phyloP scores from a whole-genome alignment of 2,329 filamentous ascomycete genomes.

The Amauroascus verrucosus region DNA sequence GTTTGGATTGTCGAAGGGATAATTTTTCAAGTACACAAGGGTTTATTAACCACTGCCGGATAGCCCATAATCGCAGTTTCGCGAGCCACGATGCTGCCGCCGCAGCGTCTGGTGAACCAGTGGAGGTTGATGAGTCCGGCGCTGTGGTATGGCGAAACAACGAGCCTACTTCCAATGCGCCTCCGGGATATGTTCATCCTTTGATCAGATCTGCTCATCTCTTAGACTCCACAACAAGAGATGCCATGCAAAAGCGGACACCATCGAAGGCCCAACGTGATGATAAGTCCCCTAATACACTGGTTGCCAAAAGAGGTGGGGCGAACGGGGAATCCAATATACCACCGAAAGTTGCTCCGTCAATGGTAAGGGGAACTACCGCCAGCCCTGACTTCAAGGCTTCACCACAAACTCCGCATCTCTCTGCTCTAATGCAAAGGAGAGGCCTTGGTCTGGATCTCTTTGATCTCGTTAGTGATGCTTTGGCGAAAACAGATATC shows the following conservation, averaged over 20 bases:
- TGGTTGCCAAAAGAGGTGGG: constrained; percentile 11
- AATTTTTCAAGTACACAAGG: constrained; percentile 95
- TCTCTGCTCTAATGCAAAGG: constrained; percentile 55
- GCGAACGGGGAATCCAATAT: neutral
- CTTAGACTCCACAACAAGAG: constrained; percentile 19
- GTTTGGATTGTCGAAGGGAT: constrained; percentile 74
- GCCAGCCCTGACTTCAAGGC: constrained; percentile 39
- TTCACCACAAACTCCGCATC: constrained; percentile 52
- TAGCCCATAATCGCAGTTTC: constrained; percentile 85
- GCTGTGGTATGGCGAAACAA: constrained; percentile 35
- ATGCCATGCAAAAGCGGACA: constrained; percentile 18
- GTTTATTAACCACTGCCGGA: constrained; percentile 98
- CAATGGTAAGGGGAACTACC: neutral
- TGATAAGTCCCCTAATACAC: constrained; percentile 9
- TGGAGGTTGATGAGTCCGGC: constrained; percentile 57
- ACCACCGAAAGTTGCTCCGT: neutral
- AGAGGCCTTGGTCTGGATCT: constrained; percentile 54
- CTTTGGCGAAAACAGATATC: constrained; percentile 36
- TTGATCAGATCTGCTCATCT: constrained; percentile 49
- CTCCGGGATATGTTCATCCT: constrained; percentile 51
- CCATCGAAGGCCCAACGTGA: constrained; percentile 15
- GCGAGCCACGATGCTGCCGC: constrained; percentile 94
- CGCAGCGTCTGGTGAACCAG: constrained; percentile 70
- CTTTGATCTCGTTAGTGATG: constrained; percentile 47
- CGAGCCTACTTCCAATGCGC: constrained; percentile 24